These are phyloP conservation scores for Ophiocordyceps robertsii DNA, from an alignment of 2,329 filamentous ascomycete genomes.

Conservation along the genomic window DNA sequence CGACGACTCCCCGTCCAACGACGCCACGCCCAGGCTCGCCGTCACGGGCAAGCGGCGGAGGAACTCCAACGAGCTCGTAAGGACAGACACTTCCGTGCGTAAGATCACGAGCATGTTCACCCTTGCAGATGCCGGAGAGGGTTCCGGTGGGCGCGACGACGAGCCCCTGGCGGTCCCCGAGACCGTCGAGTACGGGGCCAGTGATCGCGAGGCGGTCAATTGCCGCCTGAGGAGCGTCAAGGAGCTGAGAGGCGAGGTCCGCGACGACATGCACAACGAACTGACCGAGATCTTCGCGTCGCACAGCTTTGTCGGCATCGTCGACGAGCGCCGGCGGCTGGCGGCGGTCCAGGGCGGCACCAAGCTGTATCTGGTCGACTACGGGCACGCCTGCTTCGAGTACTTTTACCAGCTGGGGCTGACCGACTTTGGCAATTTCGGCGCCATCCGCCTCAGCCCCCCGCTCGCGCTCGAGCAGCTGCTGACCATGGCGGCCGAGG, in stretches of 20 bases:
- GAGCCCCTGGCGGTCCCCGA: constrained; percentile 27
- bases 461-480: constrained; percentile 59
- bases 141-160: constrained; percentile 11
- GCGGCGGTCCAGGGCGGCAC: constrained; percentile 90
- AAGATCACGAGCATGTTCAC: constrained; percentile 94
- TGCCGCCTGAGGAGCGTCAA: constrained; percentile 78
- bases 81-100: constrained; percentile 75
- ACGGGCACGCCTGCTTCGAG: constrained; percentile 73
- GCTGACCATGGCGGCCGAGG: constrained; percentile 57
- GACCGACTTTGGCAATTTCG: constrained; percentile 94
- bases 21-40: constrained; percentile 18
- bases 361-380: constrained; percentile 85
- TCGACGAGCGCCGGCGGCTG: constrained; percentile 75
- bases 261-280: constrained; percentile 68
- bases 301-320: constrained; percentile 86
- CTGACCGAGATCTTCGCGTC: constrained; percentile 77
- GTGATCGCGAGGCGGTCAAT: constrained; percentile 52
- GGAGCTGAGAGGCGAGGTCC: constrained; percentile 67
- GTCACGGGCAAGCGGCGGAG: constrained; percentile 25
- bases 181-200: constrained; percentile 55
- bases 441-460: constrained; percentile 65
- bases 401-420: constrained; percentile 94
- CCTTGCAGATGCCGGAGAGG: constrained; percentile 30
- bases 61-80: constrained; percentile 63
- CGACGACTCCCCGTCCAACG: constrained; percentile 11